A percentile compares a stretch with the other conserved stretches of the same genome.
phyloP scores from a whole-genome alignment of 2,329 filamentous ascomycete genomes.

The Cadophora malorum region DNA sequence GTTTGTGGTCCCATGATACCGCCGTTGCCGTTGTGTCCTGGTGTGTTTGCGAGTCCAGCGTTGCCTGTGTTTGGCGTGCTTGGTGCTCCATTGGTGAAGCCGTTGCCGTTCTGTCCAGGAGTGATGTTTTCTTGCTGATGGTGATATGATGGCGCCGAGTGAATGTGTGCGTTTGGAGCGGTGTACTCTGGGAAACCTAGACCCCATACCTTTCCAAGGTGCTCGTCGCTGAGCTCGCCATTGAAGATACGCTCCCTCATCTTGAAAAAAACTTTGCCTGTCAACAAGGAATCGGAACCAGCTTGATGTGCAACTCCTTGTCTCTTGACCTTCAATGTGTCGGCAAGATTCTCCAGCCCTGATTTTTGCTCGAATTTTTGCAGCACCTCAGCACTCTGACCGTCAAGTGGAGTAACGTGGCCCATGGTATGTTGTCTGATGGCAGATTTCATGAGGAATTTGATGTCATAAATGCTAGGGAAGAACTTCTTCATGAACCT shows the following conservation, averaged over 20 bases:
- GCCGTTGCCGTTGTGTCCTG: constrained; percentile 61
- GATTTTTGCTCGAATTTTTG: constrained; percentile 88
- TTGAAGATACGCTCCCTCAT: constrained; percentile 89
- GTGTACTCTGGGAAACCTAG: constrained; percentile 72
- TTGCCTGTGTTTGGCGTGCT: constrained; percentile 76
- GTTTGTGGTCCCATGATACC: constrained; percentile 74
- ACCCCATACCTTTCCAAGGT: constrained; percentile 91
- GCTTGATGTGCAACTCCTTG: constrained; percentile 90
- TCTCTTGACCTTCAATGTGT: constrained; percentile 89
- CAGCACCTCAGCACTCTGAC: constrained; percentile 53
- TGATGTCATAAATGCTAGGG: constrained; percentile 92
- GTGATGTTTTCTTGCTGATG: constrained; percentile 55
- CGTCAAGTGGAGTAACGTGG: constrained; percentile 68
- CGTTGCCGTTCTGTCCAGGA: constrained; percentile 56
- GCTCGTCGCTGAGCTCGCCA: constrained; percentile 79
- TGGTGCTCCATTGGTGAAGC: constrained; percentile 57
- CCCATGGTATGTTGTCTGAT: constrained; percentile 70
- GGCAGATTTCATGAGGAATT: constrained; percentile 93
- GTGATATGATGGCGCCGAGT: constrained; percentile 47
- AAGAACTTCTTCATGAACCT: constrained; percentile 91
- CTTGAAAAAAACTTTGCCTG: constrained; percentile 93
- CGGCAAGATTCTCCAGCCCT: constrained; percentile 90
- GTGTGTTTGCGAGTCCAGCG: constrained; percentile 53
- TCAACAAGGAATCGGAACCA: constrained; percentile 91
- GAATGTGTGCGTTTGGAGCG: constrained; percentile 49